phyloP scores from a whole-genome alignment of 2,329 filamentous ascomycete species.

The Colletotrichum incanum region DNA sequence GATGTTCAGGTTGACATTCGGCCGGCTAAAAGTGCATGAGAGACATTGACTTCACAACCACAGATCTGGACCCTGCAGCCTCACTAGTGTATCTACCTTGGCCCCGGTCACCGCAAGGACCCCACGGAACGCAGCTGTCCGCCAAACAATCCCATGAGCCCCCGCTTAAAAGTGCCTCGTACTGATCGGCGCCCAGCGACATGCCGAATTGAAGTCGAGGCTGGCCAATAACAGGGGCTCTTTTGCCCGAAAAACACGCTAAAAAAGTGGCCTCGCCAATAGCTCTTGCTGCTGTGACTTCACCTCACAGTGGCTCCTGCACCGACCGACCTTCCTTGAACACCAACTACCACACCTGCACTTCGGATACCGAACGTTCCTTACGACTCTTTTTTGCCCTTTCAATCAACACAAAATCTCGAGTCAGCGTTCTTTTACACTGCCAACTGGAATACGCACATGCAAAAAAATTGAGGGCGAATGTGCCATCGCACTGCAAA shows the following conservation, averaged over 20 bases:
- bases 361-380: background rate
- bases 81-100: background rate
- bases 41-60: background rate
- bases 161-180: slow-evolving; percentile 1
- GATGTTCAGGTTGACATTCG: background rate
- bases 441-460: background rate
- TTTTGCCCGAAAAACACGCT: background rate
- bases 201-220: background rate
- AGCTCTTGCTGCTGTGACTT: slow-evolving; percentile 13
- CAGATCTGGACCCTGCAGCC: background rate
- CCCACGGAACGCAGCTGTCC: background rate
- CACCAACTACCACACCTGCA: background rate
- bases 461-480: background rate
- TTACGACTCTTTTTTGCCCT: background rate
- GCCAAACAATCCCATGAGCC: slow-evolving; percentile 2
- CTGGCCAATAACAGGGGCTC: background rate
- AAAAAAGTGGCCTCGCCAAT: background rate
- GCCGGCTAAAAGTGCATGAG: background rate
- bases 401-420: background rate
- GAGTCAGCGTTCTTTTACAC: background rate
- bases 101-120: background rate
- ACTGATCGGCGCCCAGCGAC: slow-evolving; percentile 7
- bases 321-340: background rate
- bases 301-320: background rate
- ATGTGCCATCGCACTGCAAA: background rate